Base-by-base conservation (phyloP, 2,329 filamentous ascomycete genomes). In the Trichoderma sp. region DNA sequence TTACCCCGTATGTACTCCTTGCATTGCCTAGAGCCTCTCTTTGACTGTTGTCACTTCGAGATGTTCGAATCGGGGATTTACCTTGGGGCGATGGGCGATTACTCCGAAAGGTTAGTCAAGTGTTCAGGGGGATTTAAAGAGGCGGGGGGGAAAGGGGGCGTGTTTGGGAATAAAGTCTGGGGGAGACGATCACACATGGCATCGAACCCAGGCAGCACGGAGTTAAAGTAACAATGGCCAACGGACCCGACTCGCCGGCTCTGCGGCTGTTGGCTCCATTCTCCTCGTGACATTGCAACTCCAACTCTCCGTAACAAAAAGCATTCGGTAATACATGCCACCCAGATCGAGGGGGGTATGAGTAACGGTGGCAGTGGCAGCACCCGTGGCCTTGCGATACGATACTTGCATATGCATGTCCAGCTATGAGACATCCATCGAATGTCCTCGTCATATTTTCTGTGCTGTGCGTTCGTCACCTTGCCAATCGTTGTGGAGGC, bases 1-100 rank as follows among this genome's bases (percentile, higher is more conserved):
- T 68, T 68, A 43, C 53, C 34, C 65, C 55, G 65, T 68, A 43
- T 32, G 55, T 47, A 20, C 53, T 59, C 55, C 65, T 59, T 68
- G 65, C 65, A 68, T 68, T 26, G 36, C 32, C 65, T 64, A 28
- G 59, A 70, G 34, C 36, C 58, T 64, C 30, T 70, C 43, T 64
- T 55, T 53, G 32, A 30, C 53, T 30, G 28, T 20, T 36, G 53
- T 53, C 57, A n/a, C 53, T 50, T 50, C 13, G 36, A 17, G 36
- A 32, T 23, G 15, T 68, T 68, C 53, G 36, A 50, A 68, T 68
- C 65, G 65, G 65, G 55, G 26, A 43, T 68, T 68, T 43, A 59
- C 36, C 53, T 58, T 59, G 53, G 53, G 34, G 55, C 34, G 36
- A 58, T 30, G 34, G 20, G 30, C 55, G 39, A 68, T 68, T 68